Evolutionary conservation across 2,329 filamentous ascomycete genomes (phyloP).

Genomic region (Grosmannia serpens): DNA sequence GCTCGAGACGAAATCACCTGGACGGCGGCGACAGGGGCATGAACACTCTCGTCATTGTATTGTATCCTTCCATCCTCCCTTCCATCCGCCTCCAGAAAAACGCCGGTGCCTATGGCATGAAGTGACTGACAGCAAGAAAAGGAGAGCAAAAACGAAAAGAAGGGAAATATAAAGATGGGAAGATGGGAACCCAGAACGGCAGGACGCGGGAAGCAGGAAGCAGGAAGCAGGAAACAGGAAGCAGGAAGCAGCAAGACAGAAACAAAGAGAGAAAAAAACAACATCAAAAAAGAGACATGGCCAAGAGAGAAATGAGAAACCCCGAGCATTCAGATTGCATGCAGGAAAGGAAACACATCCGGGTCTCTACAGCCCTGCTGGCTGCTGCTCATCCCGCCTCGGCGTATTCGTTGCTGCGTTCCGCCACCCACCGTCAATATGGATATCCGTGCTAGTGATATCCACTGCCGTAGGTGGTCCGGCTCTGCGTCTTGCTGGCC

Average conservation of each 20-base stretch:
- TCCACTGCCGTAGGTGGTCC: slow-evolving; percentile 14
- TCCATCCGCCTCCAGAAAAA: not conserved
- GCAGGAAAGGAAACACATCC: too few species aligned
- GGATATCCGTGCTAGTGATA: slow-evolving; percentile 18
- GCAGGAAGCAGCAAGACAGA: not conserved
- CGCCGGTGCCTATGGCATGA: slow-evolving; percentile 1
- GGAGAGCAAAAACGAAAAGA: not conserved
- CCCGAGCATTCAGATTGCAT: not conserved
- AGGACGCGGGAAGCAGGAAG: not conserved
- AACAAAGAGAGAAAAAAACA: not conserved
- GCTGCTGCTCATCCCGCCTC: too few species aligned
- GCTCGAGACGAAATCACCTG: not conserved
- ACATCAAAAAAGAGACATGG: not conserved
- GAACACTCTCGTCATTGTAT: not conserved
- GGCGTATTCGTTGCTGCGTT: not conserved
- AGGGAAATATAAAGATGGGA: not conserved
- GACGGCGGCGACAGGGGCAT: not conserved
- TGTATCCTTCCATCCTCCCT: not conserved
- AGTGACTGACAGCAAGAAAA: not conserved
- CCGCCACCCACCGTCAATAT: not conserved
- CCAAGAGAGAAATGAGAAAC: not conserved
- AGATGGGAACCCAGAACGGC: not conserved
- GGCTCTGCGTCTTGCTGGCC: slow-evolving; percentile 11
- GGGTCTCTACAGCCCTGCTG: too few species aligned
- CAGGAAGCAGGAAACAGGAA: not conserved